Conservation (phyloP, 495 filamentous ascomycete genomes). For the Penicillium coprophilum region DNA sequence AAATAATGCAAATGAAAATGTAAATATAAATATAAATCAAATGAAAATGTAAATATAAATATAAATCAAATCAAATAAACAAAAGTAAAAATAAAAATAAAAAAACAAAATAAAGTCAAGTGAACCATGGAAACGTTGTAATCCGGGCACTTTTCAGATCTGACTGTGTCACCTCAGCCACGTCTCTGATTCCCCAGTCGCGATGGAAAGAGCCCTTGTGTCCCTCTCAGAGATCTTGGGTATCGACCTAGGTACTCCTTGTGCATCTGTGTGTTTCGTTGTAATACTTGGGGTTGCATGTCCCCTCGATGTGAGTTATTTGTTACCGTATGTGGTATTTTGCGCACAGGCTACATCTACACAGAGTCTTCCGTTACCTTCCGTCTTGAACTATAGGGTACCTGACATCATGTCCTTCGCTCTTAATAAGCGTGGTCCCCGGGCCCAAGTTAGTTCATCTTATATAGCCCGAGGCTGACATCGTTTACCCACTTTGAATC, state of each 20-base stretch:
- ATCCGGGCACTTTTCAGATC: conserved; percentile 13
- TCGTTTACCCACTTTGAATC: conserved; percentile 10
- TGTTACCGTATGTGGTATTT: background rate
- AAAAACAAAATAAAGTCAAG: conserved; percentile 2
- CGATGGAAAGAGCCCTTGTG: background rate
- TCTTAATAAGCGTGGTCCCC: too few species aligned
- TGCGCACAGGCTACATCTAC: background rate
- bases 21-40: too few species aligned
- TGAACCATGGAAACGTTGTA: conserved; percentile 12
- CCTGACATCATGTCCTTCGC: background rate
- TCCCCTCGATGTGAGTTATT: background rate
- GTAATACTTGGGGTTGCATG: conserved; percentile 2
- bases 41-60: too few species aligned
- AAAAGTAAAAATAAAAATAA: background rate
- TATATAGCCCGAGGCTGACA: conserved; percentile 9
- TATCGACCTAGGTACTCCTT: too few species aligned
- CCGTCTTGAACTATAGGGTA: too few species aligned
- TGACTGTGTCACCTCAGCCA: conserved; percentile 10
- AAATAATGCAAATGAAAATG: too few species aligned
- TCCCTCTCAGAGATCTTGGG: background rate
- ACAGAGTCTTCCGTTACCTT: background rate
- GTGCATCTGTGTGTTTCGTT: background rate
- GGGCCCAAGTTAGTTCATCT: too few species aligned
- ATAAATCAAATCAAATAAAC: too few species aligned
- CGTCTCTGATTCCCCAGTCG: conserved; percentile 9